These are phyloP conservation scores for Dichotomocladium elegans DNA, from an alignment of 371 early-diverging fungal genomes.

Conservation along the genomic window DNA sequence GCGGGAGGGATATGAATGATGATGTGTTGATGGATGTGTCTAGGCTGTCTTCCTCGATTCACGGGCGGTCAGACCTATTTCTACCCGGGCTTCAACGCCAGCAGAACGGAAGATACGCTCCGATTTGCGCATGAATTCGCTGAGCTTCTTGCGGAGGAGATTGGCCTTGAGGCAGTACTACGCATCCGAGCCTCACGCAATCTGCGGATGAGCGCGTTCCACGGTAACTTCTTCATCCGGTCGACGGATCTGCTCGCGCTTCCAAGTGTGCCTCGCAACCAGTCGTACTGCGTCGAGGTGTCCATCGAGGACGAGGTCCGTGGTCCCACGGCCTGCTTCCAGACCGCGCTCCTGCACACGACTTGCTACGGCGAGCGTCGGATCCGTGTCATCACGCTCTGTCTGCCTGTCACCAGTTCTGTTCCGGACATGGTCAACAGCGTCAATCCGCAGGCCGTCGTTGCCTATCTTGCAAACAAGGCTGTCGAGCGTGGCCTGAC, in stretches of 20 bases:
- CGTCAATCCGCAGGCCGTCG: conserved; percentile 85
- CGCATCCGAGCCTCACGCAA: conserved; percentile 92
- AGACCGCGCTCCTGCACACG: conserved; percentile 95
- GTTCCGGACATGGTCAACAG: conserved; percentile 76
- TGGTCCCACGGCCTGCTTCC: conserved; percentile 85
- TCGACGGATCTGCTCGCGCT: conserved; percentile 90
- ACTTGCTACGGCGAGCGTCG: conserved; percentile 83
- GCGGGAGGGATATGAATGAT: background rate
- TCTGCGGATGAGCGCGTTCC: conserved; percentile 82
- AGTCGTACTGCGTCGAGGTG: conserved; percentile 90
- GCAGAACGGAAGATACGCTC: conserved; percentile 77
- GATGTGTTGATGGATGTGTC: background rate
- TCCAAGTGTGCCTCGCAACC: conserved; percentile 93
- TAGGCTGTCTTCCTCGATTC: conserved; percentile 75
- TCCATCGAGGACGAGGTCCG: conserved; percentile 82
- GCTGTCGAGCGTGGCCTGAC: conserved; percentile 83
- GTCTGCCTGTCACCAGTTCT: conserved; percentile 83
- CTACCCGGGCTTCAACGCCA: conserved; percentile 93
- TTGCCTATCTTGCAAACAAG: conserved; percentile 82
- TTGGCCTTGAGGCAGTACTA: conserved; percentile 94
- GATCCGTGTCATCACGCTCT: conserved; percentile 93
- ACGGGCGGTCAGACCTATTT: conserved; percentile 95
- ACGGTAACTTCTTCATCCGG: conserved; percentile 97
- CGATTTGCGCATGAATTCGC: conserved; percentile 88
- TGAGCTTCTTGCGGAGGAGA: conserved; percentile 75